A percentile compares a stretch with the other conserved stretches of the same genome.
These are phyloP conservation scores for Epithemia pelagica DNA, from an alignment of 108 stramenopile species.

Conservation along the genomic window DNA sequence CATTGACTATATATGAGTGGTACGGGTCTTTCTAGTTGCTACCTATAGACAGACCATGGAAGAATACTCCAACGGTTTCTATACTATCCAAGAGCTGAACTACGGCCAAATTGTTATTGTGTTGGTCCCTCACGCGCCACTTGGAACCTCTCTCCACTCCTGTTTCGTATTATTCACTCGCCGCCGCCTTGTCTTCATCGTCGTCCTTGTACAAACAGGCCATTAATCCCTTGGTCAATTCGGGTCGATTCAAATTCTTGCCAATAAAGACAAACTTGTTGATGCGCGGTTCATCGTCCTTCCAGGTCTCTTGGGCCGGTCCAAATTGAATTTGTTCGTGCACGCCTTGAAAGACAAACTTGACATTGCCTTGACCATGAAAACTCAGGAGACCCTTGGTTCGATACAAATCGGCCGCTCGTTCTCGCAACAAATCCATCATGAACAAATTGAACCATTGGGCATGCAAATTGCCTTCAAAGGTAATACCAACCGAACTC, in stretches of 20 bases:
- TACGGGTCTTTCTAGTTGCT: too few relatives aligned
- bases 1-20: too few relatives aligned
- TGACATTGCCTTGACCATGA: constrained; percentile 89
- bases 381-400: constrained; percentile 90
- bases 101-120: too few relatives aligned
- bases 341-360: constrained; percentile 97
- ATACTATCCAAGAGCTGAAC: too few relatives aligned
- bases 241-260: constrained; percentile 81
- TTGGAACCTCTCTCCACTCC: too few relatives aligned
- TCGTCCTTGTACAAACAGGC: constrained; percentile 88
- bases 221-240: constrained; percentile 80
- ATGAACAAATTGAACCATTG: constrained; percentile 97
- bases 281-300: constrained; percentile 56
- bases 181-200: background rate
- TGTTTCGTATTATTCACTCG: too few relatives aligned
- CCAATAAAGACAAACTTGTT: constrained; percentile 97
- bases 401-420: constrained; percentile 89
- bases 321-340: constrained; percentile 98
- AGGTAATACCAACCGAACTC: constrained; percentile 78
- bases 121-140: too few relatives aligned
- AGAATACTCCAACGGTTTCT: too few relatives aligned
- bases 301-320: constrained; percentile 85
- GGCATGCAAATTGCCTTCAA: constrained; percentile 84
- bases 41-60: too few relatives aligned
- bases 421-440: constrained; percentile 86